Conservation (phyloP, 345 rosid genomes). For the Salix koriyanagi region DNA sequence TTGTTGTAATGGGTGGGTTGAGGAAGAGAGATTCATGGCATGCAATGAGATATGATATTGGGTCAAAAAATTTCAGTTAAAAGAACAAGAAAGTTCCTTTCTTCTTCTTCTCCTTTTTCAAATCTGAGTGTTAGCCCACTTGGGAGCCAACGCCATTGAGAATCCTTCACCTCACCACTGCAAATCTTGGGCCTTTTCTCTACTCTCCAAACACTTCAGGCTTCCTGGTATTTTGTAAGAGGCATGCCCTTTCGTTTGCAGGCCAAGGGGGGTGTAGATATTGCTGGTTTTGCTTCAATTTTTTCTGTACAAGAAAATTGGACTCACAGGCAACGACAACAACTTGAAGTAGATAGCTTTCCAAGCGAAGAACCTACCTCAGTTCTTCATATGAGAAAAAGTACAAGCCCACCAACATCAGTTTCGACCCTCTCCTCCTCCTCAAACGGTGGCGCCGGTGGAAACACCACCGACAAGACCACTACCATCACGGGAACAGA, state of each 20-base stretch:
- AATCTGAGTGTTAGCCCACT: slow-evolving; percentile 16
- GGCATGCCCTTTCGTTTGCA: slow-evolving; percentile 39
- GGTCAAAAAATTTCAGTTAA: slow-evolving; percentile 5
- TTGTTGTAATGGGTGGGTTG: slow-evolving; percentile 26
- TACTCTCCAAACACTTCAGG: slow-evolving; percentile 6
- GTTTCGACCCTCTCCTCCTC: slow-evolving; percentile 65
- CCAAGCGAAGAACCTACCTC: slow-evolving; percentile 29
- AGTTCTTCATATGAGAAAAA: slow-evolving; percentile 55
- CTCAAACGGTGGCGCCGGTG: slow-evolving; percentile 39
- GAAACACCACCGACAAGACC: slow-evolving; percentile 21
- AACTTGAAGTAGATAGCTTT: slow-evolving; percentile 22
- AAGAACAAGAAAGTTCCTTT: slow-evolving; percentile 4
- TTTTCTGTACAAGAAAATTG: slow-evolving; percentile 29
- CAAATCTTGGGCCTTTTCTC: slow-evolving; percentile 4
- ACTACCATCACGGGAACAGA: slow-evolving; percentile 16
- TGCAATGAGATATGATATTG: slow-evolving; percentile 18
- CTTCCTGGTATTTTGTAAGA: slow-evolving; percentile 4
- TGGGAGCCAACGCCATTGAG: neutral
- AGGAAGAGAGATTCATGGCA: slow-evolving; percentile 27
- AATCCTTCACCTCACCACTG: neutral
- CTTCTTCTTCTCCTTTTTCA: neutral
- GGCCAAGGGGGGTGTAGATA: slow-evolving; percentile 32
- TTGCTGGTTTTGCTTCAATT: slow-evolving; percentile 37
- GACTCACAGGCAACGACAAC: slow-evolving; percentile 20
- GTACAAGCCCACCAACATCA: slow-evolving; percentile 62